Base-by-base conservation (phyloP, 2,329 filamentous ascomycete species). In the Fusarium begoniae region DNA sequence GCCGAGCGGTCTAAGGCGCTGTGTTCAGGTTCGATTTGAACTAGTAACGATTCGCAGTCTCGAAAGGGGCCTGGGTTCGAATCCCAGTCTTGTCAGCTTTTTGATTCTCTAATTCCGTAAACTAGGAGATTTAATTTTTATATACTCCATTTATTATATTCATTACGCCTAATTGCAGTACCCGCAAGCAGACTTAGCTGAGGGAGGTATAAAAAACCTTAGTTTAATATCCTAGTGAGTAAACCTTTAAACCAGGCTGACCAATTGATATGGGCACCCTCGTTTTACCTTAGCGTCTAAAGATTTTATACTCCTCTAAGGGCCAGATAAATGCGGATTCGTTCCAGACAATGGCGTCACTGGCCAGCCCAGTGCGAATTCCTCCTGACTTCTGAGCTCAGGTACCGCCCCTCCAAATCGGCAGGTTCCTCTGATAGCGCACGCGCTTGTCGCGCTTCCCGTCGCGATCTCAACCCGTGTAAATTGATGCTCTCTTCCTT, bases 21-120 rank as follows among this genome's bases (percentile, higher is more conserved):
- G 72, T 75, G 72, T 75, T 75, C 72, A 75, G 72, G 72, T 75
- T 72, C 58, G 14, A 74, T 58, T 30, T 2, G 53, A 69, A 70
- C 59, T 45, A 63, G 60, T 30, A 38, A 75, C 72, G 64, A 74
- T 63, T 75, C 72, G 72, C 72, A 75, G 72, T 75, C 72, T 75
- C 68, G 72, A 66, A 74, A 74, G 64, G 66, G 72, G 72, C 72
- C 59, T 72, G 71, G 63, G 72, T 75, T 75, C 72, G 72, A 75
- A 72, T 75, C 72, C 64, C 70, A 71, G 67, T 74, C 63, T 71
- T 60, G 54, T 71, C 70, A 74, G 47, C 37, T 51, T 47, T 55
- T 14, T 57, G 64, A 47, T 50, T 54, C 2, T 14, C 8, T 10
- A 0, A 18, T 30, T n/a, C 12, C 1, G 18, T 24, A 2, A 41